A percentile compares a stretch with the other conserved stretches of the same genome.
Conservation (phyloP, 1,139 yeast species). For the Taphrina wiesneri region DNA sequence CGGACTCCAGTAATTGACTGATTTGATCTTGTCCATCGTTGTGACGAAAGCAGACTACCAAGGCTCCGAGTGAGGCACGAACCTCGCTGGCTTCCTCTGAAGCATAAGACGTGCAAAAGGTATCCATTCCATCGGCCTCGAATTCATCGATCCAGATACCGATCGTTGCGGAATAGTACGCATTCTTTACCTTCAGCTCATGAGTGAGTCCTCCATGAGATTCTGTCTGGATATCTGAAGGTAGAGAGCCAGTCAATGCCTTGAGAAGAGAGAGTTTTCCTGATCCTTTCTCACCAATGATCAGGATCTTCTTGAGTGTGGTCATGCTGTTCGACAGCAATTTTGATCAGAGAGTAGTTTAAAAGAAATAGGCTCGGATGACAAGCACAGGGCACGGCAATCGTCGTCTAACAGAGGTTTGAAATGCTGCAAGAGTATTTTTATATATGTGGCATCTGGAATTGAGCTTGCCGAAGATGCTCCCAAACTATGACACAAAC, state of each 20-base stretch:
- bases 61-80: conserved; percentile 28
- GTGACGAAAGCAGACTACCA: conserved; percentile 32
- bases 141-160: conserved; percentile 37
- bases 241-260: conserved; percentile 32
- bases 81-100: conserved; percentile 37
- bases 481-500: background rate
- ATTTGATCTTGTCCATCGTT: background rate
- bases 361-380: too few species aligned
- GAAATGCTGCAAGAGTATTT: too few species aligned
- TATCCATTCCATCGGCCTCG: background rate
- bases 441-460: too few species aligned
- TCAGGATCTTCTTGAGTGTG: conserved; percentile 17
- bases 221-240: conserved; percentile 3
- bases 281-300: conserved; percentile 22
- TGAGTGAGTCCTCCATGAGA: conserved; percentile 37
- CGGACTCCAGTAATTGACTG: conserved; percentile 5
- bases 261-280: conserved; percentile 32
- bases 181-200: conserved; percentile 16
- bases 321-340: background rate
- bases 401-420: too few species aligned
- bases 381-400: background rate
- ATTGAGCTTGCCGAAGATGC: background rate
- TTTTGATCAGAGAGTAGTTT: background rate
- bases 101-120: conserved; percentile 19
- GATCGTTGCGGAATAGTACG: conserved; percentile 32